Evolutionary conservation across 1,284 basidiomycete species (phyloP).

Genomic region (Cryptococcus deneoformans): DNA sequence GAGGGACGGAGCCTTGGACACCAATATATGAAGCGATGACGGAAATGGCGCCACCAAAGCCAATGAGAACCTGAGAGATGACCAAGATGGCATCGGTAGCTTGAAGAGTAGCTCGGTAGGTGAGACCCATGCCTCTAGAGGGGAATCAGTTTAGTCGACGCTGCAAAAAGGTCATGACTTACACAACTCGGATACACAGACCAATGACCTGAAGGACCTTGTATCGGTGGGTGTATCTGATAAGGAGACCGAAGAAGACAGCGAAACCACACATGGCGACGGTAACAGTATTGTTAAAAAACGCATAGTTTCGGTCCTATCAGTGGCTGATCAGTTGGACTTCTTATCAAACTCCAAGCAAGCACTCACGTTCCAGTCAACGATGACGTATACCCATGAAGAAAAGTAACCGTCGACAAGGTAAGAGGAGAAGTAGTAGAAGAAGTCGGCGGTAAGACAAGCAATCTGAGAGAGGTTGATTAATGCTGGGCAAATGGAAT

Average conservation of each 20-base stretch:
- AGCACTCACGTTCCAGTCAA: constrained; percentile 18
- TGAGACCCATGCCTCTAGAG: constrained; percentile 27
- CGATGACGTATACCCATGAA: constrained; percentile 48
- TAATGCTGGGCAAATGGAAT: background rate
- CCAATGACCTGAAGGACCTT: constrained; percentile 43
- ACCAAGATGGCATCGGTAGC: constrained; percentile 27
- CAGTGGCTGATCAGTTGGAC: background rate
- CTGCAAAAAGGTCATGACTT: background rate
- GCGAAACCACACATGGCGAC: constrained; percentile 47
- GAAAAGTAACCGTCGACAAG: constrained; percentile 46
- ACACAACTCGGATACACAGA: constrained; percentile 31
- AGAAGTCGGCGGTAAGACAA: background rate
- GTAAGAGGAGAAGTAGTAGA: constrained; percentile 16
- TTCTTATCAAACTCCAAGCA: background rate
- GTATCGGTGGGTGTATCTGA: constrained; percentile 50
- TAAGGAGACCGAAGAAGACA: constrained; percentile 42
- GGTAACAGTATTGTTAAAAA: constrained; percentile 38
- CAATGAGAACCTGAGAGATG: constrained; percentile 27
- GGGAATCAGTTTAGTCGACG: background rate
- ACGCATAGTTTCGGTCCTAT: constrained; percentile 28
- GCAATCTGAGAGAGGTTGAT: background rate
- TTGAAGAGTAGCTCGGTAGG: constrained; percentile 31
- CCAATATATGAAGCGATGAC: constrained; percentile 44
- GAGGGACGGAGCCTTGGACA: constrained; percentile 43
- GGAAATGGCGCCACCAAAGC: constrained; percentile 32